Conservation (phyloP, 331 rosid species). For the Phaseolus coccineus region DNA sequence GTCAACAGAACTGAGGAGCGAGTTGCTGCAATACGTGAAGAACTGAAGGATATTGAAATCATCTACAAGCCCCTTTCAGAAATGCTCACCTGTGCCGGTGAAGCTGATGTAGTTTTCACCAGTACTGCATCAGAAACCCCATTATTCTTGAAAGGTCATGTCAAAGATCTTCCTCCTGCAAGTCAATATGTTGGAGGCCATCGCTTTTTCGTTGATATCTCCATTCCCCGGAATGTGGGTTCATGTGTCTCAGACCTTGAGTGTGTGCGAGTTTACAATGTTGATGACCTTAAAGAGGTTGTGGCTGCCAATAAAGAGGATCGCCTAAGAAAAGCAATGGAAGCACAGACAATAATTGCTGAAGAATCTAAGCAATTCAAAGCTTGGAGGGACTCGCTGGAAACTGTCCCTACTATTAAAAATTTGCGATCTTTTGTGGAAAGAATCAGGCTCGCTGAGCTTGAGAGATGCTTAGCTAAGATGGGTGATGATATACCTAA, state of each 20-base stretch:
- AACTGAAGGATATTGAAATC: constrained; percentile 72
- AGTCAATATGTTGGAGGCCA: constrained; percentile 65
- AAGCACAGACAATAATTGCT: constrained; percentile 84
- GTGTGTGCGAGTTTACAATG: constrained; percentile 73
- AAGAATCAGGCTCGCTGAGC: constrained; percentile 87
- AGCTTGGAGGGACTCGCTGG: constrained; percentile 98
- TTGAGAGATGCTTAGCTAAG: constrained; percentile 91
- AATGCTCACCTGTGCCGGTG: constrained; percentile 71
- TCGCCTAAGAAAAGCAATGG: constrained; percentile 88
- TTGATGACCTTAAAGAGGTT: constrained; percentile 96
- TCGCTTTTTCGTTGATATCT: constrained; percentile 84
- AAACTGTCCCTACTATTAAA: constrained; percentile 98
- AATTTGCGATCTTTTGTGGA: constrained; percentile 95
- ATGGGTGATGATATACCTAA: constrained; percentile 93
- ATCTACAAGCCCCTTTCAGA: constrained; percentile 87
- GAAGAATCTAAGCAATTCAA: constrained; percentile 94
- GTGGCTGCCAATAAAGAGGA: constrained; percentile 99
- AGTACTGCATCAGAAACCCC: constrained; percentile 95
- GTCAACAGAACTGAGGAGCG: constrained; percentile 91
- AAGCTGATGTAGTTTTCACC: constrained; percentile 87
- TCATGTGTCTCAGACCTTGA: constrained; percentile 79
- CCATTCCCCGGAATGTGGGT: constrained; percentile 90
- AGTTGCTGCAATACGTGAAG: constrained; percentile 79
- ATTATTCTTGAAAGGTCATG: constrained; percentile 74
- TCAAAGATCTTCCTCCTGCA: constrained; percentile 74